phyloP scores from a whole-genome alignment of 495 filamentous ascomycete species.

The Xylaria bambusicola region DNA sequence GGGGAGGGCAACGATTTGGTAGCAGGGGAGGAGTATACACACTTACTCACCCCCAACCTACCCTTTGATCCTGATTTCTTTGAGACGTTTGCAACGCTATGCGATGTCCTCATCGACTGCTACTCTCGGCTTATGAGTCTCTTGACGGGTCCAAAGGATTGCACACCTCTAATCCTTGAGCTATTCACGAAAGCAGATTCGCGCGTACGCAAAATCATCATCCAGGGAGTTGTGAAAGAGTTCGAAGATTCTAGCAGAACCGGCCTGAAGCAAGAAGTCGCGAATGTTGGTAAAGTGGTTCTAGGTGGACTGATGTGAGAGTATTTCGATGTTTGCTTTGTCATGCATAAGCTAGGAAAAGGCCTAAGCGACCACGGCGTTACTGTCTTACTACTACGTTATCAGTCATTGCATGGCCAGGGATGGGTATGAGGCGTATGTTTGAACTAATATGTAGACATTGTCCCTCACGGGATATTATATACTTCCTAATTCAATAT shows the following conservation, averaged over 20 bases:
- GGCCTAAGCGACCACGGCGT: neutral
- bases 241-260: slow-evolving; percentile 84
- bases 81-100: slow-evolving; percentile 94
- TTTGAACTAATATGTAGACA: neutral
- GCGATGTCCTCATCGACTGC: slow-evolving; percentile 91
- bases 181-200: slow-evolving; percentile 88
- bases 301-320: slow-evolving; percentile 81
- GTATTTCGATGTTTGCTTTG: neutral
- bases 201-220: slow-evolving; percentile 80
- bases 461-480: slow-evolving; percentile 1
- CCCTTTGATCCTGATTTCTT: slow-evolving; percentile 98
- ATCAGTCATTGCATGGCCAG: neutral
- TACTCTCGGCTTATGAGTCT: slow-evolving; percentile 78
- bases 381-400: neutral
- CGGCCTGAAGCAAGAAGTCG: slow-evolving; percentile 75
- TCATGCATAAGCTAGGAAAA: neutral
- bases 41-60: slow-evolving; percentile 85
- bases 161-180: slow-evolving; percentile 66
- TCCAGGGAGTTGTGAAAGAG: slow-evolving; percentile 81
- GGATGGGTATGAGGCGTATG: neutral
- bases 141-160: slow-evolving; percentile 64
- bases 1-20: slow-evolving; percentile 51
- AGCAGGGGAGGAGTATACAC: slow-evolving; percentile 79
- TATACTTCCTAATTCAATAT: neutral
- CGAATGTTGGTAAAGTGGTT: slow-evolving; percentile 82